These are phyloP conservation scores for Curvularia lunata DNA, from an alignment of 2,329 filamentous ascomycete genomes.

Conservation along the genomic window DNA sequence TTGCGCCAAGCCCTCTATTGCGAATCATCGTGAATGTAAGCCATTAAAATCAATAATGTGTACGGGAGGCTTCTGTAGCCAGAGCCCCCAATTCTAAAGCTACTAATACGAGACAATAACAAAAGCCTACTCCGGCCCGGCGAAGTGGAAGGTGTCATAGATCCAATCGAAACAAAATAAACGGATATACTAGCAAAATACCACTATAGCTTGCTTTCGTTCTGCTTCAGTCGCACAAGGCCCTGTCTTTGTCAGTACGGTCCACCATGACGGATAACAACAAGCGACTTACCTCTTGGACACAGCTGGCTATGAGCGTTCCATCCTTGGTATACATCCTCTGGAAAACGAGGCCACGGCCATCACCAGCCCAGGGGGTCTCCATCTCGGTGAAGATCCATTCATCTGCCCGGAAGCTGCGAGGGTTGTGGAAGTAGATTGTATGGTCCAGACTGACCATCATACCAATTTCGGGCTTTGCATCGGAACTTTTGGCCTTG, in stretches of 20 bases:
- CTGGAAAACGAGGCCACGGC: slow-evolving; percentile 76
- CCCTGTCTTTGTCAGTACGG: slow-evolving; percentile 20
- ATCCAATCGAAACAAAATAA: neutral
- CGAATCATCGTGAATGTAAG: neutral
- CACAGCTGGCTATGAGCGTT: slow-evolving; percentile 75
- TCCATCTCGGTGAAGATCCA: slow-evolving; percentile 84
- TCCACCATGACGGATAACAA: no score
- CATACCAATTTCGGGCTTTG: slow-evolving; percentile 74
- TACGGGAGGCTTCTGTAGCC: neutral
- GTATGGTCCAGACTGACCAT: slow-evolving; percentile 80
- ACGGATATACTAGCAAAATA: neutral
- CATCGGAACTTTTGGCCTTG: slow-evolving; percentile 53
- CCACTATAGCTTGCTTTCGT: slow-evolving; percentile 20
- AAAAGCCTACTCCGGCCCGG: neutral
- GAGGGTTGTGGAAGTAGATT: slow-evolving; percentile 62
- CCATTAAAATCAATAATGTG: neutral
- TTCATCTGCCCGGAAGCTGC: slow-evolving; percentile 61
- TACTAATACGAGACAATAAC: neutral
- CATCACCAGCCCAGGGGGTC: slow-evolving; percentile 80
- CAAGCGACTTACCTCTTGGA: slow-evolving; percentile 68
- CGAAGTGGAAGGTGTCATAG: neutral
- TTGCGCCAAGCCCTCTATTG: neutral
- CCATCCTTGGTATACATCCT: slow-evolving; percentile 75
- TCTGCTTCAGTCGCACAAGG: slow-evolving; percentile 22
- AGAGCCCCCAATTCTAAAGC: neutral